These are phyloP conservation scores for Fusarium albosuccineum DNA, from an alignment of 2,329 filamentous ascomycete genomes.

Conservation along the genomic window DNA sequence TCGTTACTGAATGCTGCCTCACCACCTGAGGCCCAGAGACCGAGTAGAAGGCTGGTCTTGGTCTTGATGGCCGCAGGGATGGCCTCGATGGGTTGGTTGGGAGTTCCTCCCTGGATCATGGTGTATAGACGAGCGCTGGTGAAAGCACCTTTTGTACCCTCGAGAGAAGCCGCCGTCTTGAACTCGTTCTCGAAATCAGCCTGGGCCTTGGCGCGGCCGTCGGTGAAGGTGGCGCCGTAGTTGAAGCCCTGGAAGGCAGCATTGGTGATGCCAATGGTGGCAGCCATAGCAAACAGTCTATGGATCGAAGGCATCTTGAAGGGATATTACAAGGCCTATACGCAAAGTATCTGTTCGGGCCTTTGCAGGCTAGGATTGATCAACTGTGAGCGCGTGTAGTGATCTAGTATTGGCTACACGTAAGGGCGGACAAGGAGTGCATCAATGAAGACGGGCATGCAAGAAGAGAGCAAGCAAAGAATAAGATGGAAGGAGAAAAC, in stretches of 20 bases:
- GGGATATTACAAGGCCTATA: not conserved
- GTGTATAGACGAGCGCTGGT: constrained; percentile 81
- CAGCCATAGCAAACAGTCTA: constrained; percentile 52
- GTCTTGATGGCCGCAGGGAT: constrained; percentile 87
- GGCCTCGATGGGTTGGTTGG: constrained; percentile 74
- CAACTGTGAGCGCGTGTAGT: constrained; percentile 34
- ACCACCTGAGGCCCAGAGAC: constrained; percentile 84
- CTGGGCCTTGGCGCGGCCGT: constrained; percentile 70
- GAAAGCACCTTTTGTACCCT: constrained; percentile 72
- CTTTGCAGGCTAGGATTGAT: not conserved
- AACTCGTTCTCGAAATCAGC: constrained; percentile 79
- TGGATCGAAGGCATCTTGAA: constrained; percentile 50
- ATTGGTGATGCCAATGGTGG: constrained; percentile 50
- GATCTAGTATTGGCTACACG: constrained; percentile 7
- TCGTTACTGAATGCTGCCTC: constrained; percentile 76
- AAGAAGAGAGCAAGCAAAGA: constrained; percentile 7
- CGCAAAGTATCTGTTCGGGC: not conserved
- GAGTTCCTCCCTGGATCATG: constrained; percentile 77
- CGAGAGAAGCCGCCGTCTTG: constrained; percentile 72
- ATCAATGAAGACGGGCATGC: not conserved
- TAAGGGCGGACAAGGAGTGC: not conserved
- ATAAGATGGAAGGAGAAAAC: constrained; percentile 14
- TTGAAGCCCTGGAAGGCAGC: constrained; percentile 76
- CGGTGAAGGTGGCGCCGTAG: constrained; percentile 74
- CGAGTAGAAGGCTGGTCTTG: constrained; percentile 82